Base-by-base conservation (phyloP, 805 yeast species). In the Ogataea parapolymorpha region DNA sequence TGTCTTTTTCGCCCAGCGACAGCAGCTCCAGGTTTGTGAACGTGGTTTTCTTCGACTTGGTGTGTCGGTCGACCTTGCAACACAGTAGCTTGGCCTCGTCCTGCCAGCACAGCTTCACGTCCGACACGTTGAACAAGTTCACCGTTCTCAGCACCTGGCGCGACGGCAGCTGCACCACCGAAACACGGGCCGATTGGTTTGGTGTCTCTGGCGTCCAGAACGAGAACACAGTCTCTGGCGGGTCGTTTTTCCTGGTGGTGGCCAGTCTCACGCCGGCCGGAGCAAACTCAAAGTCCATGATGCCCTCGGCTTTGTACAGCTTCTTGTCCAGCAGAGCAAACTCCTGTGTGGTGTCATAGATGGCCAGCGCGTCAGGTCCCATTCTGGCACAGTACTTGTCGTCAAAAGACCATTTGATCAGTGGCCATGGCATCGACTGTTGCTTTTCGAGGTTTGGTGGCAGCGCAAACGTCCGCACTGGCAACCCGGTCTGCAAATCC, bases 21-120 rank as follows among this genome's bases (percentile, higher is more conserved):
- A 91, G 87, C 61, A 93, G 83, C 68, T 93, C 98, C 64, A 93
- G 75, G 62, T 88, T 88, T 43, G 96, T 81, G 75, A 88, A 89
- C 39, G 82, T 66, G 15, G 96, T 86, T 77, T 95, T 93, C 65
- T 84, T 86, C 36, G 96, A 84, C 68, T 93, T 93, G 42, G 97
- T 87, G 68, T 89, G 96, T 69, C 98, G 87, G 66, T 90, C 96
- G 54, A 93, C 96, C 71, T 86, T 88, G 60, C 90, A 95, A 70
- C 96, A 87, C 61, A 93, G 70, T 63, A 71, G 83, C 55, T 80
- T 82, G 49, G 87, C 88, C 53, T 85, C 81, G 50, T 79, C 82
- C 69, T 93, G 98, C 99, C 99, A 93, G 73, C 82, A 88, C 70
- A 93, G 68, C 58, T 82, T 77, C 68, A 93, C 88, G 60, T 85